A percentile compares a stretch with the other conserved stretches of the same genome.
These are phyloP conservation scores for Glaciozyma martinii DNA, from an alignment of 768 basidiomycete genomes.

Conservation along the genomic window DNA sequence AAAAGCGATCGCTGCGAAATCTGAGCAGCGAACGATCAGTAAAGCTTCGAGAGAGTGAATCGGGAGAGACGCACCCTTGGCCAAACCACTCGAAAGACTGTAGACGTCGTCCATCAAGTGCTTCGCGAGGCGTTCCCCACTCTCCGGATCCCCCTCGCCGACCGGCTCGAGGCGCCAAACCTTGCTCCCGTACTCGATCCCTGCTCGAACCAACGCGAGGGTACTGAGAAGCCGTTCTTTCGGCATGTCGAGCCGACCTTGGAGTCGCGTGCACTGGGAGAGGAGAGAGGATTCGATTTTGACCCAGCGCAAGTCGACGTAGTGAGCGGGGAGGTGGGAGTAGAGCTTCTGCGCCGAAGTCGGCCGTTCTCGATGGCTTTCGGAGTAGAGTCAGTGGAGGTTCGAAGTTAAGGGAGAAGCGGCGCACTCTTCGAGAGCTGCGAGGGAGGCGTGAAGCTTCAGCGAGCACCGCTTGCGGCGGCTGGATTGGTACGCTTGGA, in stretches of 20 bases:
- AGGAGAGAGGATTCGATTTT: conserved; percentile 28
- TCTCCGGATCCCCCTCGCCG: not conserved
- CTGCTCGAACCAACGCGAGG: conserved; percentile 50
- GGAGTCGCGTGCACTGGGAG: conserved; percentile 12
- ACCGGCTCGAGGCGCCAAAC: conserved; percentile 47
- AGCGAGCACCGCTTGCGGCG: conserved; percentile 76
- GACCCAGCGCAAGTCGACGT: conserved; percentile 38
- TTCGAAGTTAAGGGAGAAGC: too few species aligned
- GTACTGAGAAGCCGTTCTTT: conserved; percentile 47
- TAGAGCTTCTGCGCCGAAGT: conserved; percentile 59
- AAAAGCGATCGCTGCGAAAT: conserved; percentile 55
- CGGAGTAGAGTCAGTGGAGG: too few species aligned
- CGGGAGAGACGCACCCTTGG: conserved; percentile 31
- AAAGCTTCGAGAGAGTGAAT: not conserved
- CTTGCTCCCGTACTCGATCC: conserved; percentile 36
- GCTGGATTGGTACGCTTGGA: conserved; percentile 74
- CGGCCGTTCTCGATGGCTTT: conserved; percentile 60
- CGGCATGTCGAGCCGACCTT: conserved; percentile 44
- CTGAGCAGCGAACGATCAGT: conserved; percentile 41
- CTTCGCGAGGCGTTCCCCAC: conserved; percentile 4
- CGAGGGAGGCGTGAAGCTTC: conserved; percentile 73
- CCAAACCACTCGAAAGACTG: conserved; percentile 30
- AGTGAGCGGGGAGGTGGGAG: conserved; percentile 63
- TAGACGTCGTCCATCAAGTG: conserved; percentile 32
- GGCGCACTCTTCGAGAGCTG: conserved; percentile 76